Evolutionary conservation across 2,329 filamentous ascomycete genomes (phyloP), one percentile per base, ranked within the genome.

Genomic region (Ophidiomyces ophidiicola): DNA sequence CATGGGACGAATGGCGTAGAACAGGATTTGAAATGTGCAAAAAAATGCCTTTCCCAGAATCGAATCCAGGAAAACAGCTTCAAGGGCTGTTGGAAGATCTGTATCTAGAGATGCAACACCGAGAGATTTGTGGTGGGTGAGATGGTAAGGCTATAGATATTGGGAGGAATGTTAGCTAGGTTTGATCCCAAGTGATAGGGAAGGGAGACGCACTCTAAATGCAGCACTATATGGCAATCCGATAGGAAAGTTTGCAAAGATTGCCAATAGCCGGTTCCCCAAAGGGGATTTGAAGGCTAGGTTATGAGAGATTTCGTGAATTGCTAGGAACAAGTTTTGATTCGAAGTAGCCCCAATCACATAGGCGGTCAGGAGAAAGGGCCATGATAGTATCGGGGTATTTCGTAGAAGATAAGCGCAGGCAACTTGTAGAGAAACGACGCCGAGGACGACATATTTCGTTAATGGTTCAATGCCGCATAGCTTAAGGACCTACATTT

Each of bases 301-400:
- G 59, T 98, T 98, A 67, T 98, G 90, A 11, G 85, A 93, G 60
- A 98, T 96, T 65, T 98, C 90, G 67, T 98, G 90, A 56, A 98
- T 98, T 43, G 90, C 86, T 29, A 98, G 78, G 68, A 98, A 98
- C 36, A 96, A 75, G 62, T 98, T 98, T 70, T 98, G 90, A 69
- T 96, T 98, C 39, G 88, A 79, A 0, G 90, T 96, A 20, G 90
- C 90, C 42, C 90, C 90, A 46, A 98, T 71, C 39, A 94, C 66
- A 63, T 98, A 98, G 47, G 84, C 86, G 0, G 86, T 82, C 41
- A 80, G 70, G 70, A 92, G 80, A 68, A 92, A 94, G 48, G 71
- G 76, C 73, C 78, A 82, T 43, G 84, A 90, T 53, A 88, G 72
- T 57, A 96, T 77, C 11, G 85, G 65, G 1, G 81, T 82, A 54